Evolutionary conservation across 768 basidiomycete genomes (phyloP).

Genomic region (Phlegmacium glaucopus): DNA sequence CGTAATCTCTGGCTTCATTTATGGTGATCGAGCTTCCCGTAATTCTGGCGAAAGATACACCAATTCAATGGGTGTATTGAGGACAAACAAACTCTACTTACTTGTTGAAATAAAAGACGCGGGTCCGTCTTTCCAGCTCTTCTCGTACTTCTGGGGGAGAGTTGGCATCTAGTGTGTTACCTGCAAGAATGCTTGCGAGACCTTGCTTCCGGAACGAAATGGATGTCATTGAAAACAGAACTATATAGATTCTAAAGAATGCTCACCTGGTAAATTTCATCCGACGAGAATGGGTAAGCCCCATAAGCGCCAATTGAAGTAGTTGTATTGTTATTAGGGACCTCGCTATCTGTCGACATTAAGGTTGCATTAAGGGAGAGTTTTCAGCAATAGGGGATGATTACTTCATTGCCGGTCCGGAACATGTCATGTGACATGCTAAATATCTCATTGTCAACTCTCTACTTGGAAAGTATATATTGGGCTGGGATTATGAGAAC

Average conservation of each 20-base stretch:
- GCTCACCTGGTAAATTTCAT: conserved; percentile 58
- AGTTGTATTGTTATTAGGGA: not conserved
- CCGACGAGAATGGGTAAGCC: conserved; percentile 50
- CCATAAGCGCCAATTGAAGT: conserved; percentile 28
- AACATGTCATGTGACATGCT: no score
- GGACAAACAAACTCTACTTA: conserved; percentile 28
- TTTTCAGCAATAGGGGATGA: no score
- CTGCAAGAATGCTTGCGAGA: conserved; percentile 51
- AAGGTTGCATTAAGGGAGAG: no score
- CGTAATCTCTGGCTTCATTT: conserved; percentile 38
- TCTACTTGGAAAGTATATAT: no score
- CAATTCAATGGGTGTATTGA: not conserved
- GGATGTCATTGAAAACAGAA: not conserved
- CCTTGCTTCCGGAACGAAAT: conserved; percentile 51
- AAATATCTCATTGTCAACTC: no score
- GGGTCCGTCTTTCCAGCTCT: conserved; percentile 48
- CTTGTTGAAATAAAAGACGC: conserved; percentile 72
- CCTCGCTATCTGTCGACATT: no score
- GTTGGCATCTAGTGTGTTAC: conserved; percentile 32
- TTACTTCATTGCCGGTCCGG: no score
- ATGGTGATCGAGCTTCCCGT: conserved; percentile 39
- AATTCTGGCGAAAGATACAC: conserved; percentile 26
- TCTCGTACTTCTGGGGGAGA: conserved; percentile 36
- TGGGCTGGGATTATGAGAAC: no score
- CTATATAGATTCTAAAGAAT: not conserved